A percentile compares a stretch with the other conserved stretches of the same genome.
Conservation (phyloP, 1,284 basidiomycete species). For the Heterobasidion irregulare region DNA sequence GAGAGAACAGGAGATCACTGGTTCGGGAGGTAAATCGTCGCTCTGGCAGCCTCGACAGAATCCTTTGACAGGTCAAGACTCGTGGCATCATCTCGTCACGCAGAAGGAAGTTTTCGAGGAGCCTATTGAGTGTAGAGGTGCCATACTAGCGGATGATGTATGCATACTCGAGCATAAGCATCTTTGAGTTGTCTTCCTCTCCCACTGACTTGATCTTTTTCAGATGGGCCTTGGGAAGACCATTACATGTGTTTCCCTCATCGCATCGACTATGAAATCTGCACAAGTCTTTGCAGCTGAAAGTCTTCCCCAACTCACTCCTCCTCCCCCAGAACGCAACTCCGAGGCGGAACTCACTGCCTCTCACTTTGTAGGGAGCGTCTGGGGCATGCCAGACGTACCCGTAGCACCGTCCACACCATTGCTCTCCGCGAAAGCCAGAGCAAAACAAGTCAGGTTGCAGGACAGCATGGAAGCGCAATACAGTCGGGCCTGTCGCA, state of each 20-base stretch:
- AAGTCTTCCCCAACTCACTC: constrained; percentile 34
- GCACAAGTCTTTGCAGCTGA: constrained; percentile 63
- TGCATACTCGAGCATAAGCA: constrained; percentile 23
- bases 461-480: constrained; percentile 66
- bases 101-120: constrained; percentile 62
- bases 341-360: constrained; percentile 37
- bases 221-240: constrained; percentile 99
- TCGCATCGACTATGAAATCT: constrained; percentile 76
- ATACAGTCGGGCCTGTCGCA: constrained; percentile 59
- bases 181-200: constrained; percentile 5
- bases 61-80: constrained; percentile 34
- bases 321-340: constrained; percentile 30
- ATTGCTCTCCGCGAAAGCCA: constrained; percentile 39
- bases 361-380: constrained; percentile 65
- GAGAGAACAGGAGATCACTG: constrained; percentile 69
- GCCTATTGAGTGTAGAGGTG: constrained; percentile 77
- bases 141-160: constrained; percentile 92
- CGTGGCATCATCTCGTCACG: constrained; percentile 85
- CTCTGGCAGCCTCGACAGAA: constrained; percentile 68
- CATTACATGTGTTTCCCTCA: constrained; percentile 86
- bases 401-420: constrained; percentile 18
- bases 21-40: constrained; percentile 48
- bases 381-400: constrained; percentile 71
- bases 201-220: constrained; percentile 5
- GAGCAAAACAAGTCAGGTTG: constrained; percentile 52